A percentile compares a stretch with the other conserved stretches of the same genome.
phyloP scores from a whole-genome alignment of 257 asterid genomes.

The Anisodus tanguticus region DNA sequence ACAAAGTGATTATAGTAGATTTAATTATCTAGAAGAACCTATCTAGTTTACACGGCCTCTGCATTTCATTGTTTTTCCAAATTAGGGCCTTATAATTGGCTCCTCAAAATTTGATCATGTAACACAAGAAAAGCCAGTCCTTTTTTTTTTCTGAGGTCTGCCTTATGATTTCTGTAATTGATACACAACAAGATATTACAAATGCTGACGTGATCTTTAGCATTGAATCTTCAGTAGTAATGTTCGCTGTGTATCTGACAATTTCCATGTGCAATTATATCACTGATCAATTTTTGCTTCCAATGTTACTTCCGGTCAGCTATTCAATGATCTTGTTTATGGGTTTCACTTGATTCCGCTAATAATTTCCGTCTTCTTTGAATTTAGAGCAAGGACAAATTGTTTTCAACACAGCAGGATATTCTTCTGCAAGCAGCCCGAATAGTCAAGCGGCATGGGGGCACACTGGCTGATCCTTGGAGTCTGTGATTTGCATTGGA shows the following conservation, averaged over 20 bases:
- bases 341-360: conserved; percentile 23
- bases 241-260: not conserved
- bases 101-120: not conserved
- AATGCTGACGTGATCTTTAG: not conserved
- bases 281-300: not conserved
- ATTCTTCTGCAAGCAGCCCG: conserved; percentile 73
- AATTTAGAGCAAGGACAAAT: conserved; percentile 62
- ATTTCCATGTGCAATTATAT: conserved; percentile 10
- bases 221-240: not conserved
- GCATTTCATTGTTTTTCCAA: not conserved
- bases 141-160: not conserved
- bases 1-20: not conserved
- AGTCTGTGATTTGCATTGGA: conserved; percentile 15
- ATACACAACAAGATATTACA: conserved; percentile 18
- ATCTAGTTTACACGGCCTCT: not conserved
- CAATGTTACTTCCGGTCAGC: not conserved
- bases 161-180: conserved; percentile 23
- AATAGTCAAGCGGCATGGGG: conserved; percentile 77
- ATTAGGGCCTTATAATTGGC: not conserved
- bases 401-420: conserved; percentile 59
- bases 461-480: conserved; percentile 55
- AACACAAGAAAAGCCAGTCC: not conserved
- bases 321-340: not conserved
- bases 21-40: conserved; percentile 11
- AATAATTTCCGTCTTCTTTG: not conserved